Evolutionary conservation across 306 rosid genomes (phyloP), one percentile per base, ranked within the genome.

Genomic region (Quercus engelmannii): DNA sequence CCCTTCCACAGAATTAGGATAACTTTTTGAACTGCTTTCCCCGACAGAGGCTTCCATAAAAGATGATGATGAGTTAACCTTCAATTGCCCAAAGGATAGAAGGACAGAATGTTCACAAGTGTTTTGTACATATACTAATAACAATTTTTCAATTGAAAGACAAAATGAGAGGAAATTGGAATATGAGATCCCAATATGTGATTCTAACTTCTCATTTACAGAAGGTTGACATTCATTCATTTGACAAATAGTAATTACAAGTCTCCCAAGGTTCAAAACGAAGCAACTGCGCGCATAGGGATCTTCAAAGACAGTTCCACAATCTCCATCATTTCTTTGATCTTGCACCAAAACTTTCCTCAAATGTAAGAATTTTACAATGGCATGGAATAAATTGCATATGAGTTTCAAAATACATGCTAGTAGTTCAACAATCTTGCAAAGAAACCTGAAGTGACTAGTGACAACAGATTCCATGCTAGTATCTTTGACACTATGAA

Each of bases 11-110:
- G 85, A 82, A 81, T 84, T 68, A 64, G 55, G 85, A 52, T 77
- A 57, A 79, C 78, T 59, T 65, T 25, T 71, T 65, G 87, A 75
- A 79, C 69, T 65, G 78, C 69, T 80, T 78, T 85, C 56, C 65
- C 13, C 20, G 7, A 38, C 85, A 67, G 80, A 57, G 61, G 84
- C 82, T 62, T 73, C 75, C 79, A 63, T 26, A 65, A 82, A 78
- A 79, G 92, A 86, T 64, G 88, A 56, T 75, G 85, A 56, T 76
- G 86, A 75, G 75, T 81, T 82, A 77, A 90, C 90, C 81, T 84
- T 88, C 80, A 91, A 57, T 73, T 90, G 80, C 73, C 95, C 97
- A 83, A 94, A 91, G 46, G 98, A 95, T 55, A 92, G 25, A 80
- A 87, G 84, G 79, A 87, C 70, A 76, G 90, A 85, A 85, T 90